Evolutionary conservation across 1,139 yeast species (phyloP), one percentile per base, ranked within the genome.

Genomic region (Debaryomyces fabryi): DNA sequence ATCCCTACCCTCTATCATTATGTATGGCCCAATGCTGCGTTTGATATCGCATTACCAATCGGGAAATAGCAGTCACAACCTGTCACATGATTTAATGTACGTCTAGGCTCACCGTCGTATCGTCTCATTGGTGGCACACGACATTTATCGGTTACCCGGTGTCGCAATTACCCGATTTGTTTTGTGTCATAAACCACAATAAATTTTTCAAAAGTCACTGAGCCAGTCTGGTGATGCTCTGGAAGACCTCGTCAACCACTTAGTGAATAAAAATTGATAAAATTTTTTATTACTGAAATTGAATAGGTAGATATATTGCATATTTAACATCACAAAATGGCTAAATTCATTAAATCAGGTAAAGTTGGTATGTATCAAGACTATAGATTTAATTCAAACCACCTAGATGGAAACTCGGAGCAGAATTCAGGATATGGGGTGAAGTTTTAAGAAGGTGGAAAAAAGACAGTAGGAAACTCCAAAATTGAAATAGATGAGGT

Each of bases 341-440:
- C 96, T 82, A 92, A 92, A 82, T 92, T 92, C 87, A 86, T 92
- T 83, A 92, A 92, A 85, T 88, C 97, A 78, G 97, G 97, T 86
- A 92, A 90, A 89, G 98, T 92, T 88, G 96, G 95, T 88, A 87
- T 78, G 96, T 87, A 79, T 56, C 41, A 20, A 10, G 18, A 29
- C 33, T 21, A n/a, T 35, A 12, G 35, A 33, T 29, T 21, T n/a
- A 36, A 15, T 7, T 10, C 12, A 45, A 23, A 21, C 48, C 33
- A 39, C 16, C 13, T 15, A 44, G 39, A 16, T 32, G 38, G 44
- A 21, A 23, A 16, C 29, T 35, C 30, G 38, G 33, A 42, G 36
- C 35, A 29, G 16, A 20, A 32, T 18, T 33, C 34, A n/a, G 12
- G 42, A 15, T 25, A 16, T n/a, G 25, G 9, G 24, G 13, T 23